Conservation (phyloP, 805 yeast species). For the Wickerhamiella galacta region DNA sequence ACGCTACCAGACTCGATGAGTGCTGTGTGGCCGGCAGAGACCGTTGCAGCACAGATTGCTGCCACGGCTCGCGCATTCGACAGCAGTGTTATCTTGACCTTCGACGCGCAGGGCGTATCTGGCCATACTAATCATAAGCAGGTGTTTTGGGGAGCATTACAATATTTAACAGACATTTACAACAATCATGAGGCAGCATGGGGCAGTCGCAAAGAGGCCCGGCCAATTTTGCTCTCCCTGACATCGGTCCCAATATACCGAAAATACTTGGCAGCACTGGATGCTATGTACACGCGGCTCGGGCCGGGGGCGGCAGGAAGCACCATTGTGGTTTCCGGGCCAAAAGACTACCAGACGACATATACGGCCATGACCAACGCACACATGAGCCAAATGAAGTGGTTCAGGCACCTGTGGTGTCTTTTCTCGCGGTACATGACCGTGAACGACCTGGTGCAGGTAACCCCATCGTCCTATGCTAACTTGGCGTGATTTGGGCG, state of each 20-base stretch:
- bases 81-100: constrained; percentile 41
- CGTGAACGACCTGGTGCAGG: constrained; percentile 36
- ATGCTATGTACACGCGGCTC: too few relatives aligned
- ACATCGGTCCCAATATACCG: constrained; percentile 21
- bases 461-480: too few relatives aligned
- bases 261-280: constrained; percentile 22
- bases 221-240: constrained; percentile 18
- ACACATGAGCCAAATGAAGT: constrained; percentile 81
- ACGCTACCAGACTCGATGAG: constrained; percentile 53
- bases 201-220: constrained; percentile 4
- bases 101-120: constrained; percentile 72
- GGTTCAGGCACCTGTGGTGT: constrained; percentile 90
- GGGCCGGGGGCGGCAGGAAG: too few relatives aligned
- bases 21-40: constrained; percentile 39
- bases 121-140: constrained; percentile 68
- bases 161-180: too few relatives aligned
- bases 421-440: constrained; percentile 58
- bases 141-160: constrained; percentile 13
- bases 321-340: too few relatives aligned
- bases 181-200: neutral
- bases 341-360: too few relatives aligned
- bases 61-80: constrained; percentile 10
- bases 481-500: too few relatives aligned
- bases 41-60: constrained; percentile 19
- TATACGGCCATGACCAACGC: constrained; percentile 65